phyloP scores from a whole-genome alignment of 2,329 filamentous ascomycete species.

The Clonostachys solani region DNA sequence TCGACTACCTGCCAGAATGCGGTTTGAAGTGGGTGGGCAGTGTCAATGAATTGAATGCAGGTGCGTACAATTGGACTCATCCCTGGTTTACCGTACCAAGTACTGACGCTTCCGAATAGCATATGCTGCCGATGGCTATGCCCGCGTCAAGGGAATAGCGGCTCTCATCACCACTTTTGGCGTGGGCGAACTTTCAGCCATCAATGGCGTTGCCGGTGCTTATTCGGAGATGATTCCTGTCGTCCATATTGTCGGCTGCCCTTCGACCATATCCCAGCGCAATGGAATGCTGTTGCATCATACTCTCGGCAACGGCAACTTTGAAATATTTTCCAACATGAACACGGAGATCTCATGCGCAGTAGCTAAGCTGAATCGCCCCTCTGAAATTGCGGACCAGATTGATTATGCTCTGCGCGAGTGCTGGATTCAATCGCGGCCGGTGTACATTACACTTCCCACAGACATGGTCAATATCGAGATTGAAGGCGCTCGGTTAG shows the following conservation, averaged over 20 bases:
- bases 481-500: constrained; percentile 67
- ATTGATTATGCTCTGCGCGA: constrained; percentile 75
- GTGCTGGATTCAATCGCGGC: constrained; percentile 70
- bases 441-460: constrained; percentile 80
- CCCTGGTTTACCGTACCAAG: neutral
- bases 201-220: constrained; percentile 71
- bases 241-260: constrained; percentile 61
- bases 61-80: constrained; percentile 27
- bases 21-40: constrained; percentile 64
- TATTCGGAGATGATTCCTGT: constrained; percentile 70
- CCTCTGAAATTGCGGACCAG: constrained; percentile 64
- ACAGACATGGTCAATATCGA: constrained; percentile 77
- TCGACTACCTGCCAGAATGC: constrained; percentile 59
- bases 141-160: constrained; percentile 65
- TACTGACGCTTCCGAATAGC: constrained; percentile 31
- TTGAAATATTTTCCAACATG: constrained; percentile 80
- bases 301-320: constrained; percentile 74
- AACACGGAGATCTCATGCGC: constrained; percentile 66
- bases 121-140: constrained; percentile 79
- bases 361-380: constrained; percentile 66
- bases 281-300: constrained; percentile 55
- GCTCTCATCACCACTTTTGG: constrained; percentile 74
- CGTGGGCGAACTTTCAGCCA: constrained; percentile 68
- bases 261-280: constrained; percentile 41
- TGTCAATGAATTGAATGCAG: constrained; percentile 70